Conservation (phyloP, 306 rosid species). For the Cercis canadensis region DNA sequence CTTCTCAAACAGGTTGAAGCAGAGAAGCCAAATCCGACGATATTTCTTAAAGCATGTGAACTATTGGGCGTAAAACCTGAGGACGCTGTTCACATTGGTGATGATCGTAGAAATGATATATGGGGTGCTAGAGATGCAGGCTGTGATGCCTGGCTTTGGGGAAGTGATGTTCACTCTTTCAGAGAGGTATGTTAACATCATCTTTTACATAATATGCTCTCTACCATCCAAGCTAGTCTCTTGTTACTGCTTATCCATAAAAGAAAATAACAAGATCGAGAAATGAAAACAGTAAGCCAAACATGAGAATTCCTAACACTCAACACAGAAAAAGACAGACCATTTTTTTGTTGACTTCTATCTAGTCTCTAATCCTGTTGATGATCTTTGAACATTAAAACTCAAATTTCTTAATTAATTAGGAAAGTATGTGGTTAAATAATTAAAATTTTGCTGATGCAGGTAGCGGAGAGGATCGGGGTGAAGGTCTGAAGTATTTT, state of each 20-base stretch:
- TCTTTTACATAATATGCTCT: too few relatives aligned
- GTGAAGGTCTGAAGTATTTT: conserved; percentile 47
- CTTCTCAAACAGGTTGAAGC: conserved; percentile 87
- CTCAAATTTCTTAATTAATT: neutral
- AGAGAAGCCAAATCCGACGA: conserved; percentile 97
- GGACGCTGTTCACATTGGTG: conserved; percentile 95
- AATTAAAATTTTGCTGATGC: conserved; percentile 42
- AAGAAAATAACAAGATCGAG: too few relatives aligned
- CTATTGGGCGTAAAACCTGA: conserved; percentile 82
- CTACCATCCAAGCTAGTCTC: too few relatives aligned
- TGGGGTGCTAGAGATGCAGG: conserved; percentile 99
- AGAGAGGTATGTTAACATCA: conserved; percentile 65
- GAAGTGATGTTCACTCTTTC: conserved; percentile 93
- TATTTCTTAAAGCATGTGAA: conserved; percentile 95
- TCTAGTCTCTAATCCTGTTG: too few relatives aligned
- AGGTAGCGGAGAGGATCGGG: conserved; percentile 85
- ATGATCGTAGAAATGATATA: conserved; percentile 90
- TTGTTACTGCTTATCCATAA: too few relatives aligned
- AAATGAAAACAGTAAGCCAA: too few relatives aligned
- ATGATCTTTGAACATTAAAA: neutral
- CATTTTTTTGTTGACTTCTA: too few relatives aligned
- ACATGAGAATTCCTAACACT: too few relatives aligned
- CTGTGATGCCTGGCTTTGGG: conserved; percentile 99
- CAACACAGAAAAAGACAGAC: too few relatives aligned
- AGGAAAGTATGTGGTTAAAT: too few relatives aligned